phyloP scores from a whole-genome alignment of 768 basidiomycete species.

The Leccinum aurantiacum region DNA sequence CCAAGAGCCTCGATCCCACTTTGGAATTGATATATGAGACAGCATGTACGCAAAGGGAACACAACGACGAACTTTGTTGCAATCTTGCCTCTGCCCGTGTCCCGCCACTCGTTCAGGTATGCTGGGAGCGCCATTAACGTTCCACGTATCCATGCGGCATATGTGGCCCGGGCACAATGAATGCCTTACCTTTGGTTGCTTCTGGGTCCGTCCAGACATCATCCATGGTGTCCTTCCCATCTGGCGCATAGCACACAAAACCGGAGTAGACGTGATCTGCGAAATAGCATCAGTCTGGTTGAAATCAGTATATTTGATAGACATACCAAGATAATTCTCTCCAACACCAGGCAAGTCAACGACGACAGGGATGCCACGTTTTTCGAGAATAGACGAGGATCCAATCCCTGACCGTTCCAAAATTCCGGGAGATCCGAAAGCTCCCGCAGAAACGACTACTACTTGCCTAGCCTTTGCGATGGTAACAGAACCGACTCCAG shows the following conservation, averaged over 20 bases:
- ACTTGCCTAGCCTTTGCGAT: background rate
- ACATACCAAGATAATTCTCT: slow-evolving; percentile 6
- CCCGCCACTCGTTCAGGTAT: background rate
- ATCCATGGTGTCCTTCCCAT: slow-evolving; percentile 1
- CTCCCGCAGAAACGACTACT: slow-evolving; percentile 6
- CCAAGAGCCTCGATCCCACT: background rate
- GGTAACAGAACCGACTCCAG: background rate
- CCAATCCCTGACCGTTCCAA: slow-evolving; percentile 13
- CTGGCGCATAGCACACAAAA: background rate
- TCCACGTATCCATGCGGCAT: background rate
- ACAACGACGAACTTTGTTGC: background rate
- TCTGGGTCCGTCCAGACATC: slow-evolving; percentile 2
- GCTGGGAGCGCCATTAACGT: background rate
- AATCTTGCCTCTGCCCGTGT: background rate
- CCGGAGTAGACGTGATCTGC: background rate
- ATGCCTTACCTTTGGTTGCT: background rate
- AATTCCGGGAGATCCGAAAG: slow-evolving; percentile 6
- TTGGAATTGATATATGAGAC: background rate
- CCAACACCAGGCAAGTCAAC: slow-evolving; percentile 9
- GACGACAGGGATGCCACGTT: background rate
- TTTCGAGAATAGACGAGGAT: background rate
- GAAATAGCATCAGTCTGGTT: background rate
- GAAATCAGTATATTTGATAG: background rate
- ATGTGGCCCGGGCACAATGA: background rate
- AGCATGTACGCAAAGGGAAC: background rate